Evolutionary conservation across 2,329 filamentous ascomycete genomes (phyloP).

Genomic region (Aureobasidium leucospermi): DNA sequence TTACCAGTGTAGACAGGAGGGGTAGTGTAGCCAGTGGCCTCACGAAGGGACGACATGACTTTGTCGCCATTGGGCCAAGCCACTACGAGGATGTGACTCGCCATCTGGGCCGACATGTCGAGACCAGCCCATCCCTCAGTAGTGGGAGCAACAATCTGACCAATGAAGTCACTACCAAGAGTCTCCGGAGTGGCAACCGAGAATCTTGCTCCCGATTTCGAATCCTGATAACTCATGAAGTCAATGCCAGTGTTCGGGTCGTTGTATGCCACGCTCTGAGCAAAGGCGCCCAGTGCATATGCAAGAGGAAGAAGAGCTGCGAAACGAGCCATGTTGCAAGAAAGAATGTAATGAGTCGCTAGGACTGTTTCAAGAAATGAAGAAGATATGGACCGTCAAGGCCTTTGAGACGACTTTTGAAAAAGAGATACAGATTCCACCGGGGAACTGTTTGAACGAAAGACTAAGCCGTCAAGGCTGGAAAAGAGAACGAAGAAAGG

Average conservation of each 20-base stretch:
- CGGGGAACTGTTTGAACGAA: constrained; percentile 2
- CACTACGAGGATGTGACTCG: constrained; percentile 41
- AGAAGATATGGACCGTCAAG: constrained; percentile 13
- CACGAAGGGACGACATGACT: constrained; percentile 39
- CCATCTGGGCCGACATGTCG: constrained; percentile 42
- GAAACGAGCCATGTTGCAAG: constrained; percentile 15
- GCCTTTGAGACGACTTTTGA: constrained; percentile 7
- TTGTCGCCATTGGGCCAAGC: constrained; percentile 43
- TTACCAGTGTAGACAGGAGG: constrained; percentile 40
- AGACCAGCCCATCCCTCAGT: constrained; percentile 43
- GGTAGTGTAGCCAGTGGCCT: constrained; percentile 40
- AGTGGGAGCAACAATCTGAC: constrained; percentile 44
- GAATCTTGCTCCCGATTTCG: constrained; percentile 38
- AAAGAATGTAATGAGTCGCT: background rate
- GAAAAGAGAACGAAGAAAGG: background rate
- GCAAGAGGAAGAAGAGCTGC: constrained; percentile 11
- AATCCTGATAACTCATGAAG: constrained; percentile 35
- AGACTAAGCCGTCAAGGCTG: constrained; percentile 15
- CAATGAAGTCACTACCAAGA: constrained; percentile 46
- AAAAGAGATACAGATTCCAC: constrained; percentile 9
- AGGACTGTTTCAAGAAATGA: constrained; percentile 3
- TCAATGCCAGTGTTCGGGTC: constrained; percentile 42
- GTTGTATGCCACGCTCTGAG: constrained; percentile 26
- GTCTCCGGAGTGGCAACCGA: constrained; percentile 46
- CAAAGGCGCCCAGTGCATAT: constrained; percentile 12